These are phyloP conservation scores for Colletotrichum lini DNA, from an alignment of 2,329 filamentous ascomycete genomes.

Conservation along the genomic window DNA sequence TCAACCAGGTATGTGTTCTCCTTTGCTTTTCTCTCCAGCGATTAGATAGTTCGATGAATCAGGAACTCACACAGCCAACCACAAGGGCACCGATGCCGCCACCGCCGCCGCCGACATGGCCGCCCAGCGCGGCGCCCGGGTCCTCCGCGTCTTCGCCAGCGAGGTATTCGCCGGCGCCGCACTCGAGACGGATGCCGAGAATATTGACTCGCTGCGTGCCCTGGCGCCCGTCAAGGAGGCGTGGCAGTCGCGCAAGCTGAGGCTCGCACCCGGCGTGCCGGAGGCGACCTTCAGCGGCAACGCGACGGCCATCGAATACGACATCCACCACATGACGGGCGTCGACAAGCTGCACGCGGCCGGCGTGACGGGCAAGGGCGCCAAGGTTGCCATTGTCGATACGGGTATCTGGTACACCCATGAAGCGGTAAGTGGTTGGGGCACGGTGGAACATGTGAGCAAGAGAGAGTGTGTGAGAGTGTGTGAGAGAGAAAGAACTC, in stretches of 20 bases:
- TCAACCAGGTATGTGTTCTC: slow-evolving; percentile 9
- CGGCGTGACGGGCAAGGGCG: slow-evolving; percentile 47
- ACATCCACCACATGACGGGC: slow-evolving; percentile 55
- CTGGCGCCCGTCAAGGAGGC: slow-evolving; percentile 32
- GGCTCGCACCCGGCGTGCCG: slow-evolving; percentile 22
- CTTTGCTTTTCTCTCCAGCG: no score
- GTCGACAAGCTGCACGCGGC: slow-evolving; percentile 55
- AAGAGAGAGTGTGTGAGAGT: no score
- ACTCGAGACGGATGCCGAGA: slow-evolving; percentile 39
- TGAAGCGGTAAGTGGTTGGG: slow-evolving; percentile 25
- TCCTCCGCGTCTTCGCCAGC: slow-evolving; percentile 44
- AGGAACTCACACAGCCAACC: not conserved
- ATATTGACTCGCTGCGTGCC: slow-evolving; percentile 41
- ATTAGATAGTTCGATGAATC: not conserved
- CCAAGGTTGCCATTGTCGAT: slow-evolving; percentile 36
- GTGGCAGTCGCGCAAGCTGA: slow-evolving; percentile 35
- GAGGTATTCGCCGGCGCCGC: slow-evolving; percentile 49
- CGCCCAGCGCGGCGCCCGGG: slow-evolving; percentile 25
- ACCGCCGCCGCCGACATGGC: slow-evolving; percentile 15
- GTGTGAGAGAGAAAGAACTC: no score
- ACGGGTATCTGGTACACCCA: slow-evolving; percentile 36
- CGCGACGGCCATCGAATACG: slow-evolving; percentile 48
- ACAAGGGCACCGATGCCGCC: slow-evolving; percentile 27
- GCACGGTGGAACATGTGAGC: no score
- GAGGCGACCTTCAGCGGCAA: slow-evolving; percentile 22